phyloP scores from a whole-genome alignment of 306 rosid genomes.

The Boehmeria nivea region DNA sequence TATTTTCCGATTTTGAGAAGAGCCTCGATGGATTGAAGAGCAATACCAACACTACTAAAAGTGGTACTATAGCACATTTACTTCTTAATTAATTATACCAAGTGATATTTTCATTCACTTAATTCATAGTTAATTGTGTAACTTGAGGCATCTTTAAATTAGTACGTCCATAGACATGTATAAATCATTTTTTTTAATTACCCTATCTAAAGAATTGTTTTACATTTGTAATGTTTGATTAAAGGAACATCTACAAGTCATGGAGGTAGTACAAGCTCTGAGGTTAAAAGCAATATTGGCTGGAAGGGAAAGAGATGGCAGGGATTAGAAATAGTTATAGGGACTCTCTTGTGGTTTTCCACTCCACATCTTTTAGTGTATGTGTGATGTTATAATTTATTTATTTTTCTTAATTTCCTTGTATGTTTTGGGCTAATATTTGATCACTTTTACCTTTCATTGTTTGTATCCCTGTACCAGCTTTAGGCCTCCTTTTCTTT shows the following conservation, averaged over 20 bases:
- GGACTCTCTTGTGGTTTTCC: neutral
- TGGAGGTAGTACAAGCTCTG: neutral
- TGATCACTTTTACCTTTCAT: no score
- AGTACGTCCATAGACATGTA: no score
- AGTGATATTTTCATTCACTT: neutral
- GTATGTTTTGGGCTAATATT: no score
- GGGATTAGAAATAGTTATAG: neutral
- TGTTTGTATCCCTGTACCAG: no score
- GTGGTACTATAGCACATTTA: neutral
- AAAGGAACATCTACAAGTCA: neutral
- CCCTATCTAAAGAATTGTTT: no score
- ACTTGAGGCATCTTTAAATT: neutral
- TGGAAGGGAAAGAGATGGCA: conserved; percentile 5
- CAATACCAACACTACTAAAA: neutral
- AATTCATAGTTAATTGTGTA: neutral
- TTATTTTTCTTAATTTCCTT: no score
- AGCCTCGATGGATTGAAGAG: neutral
- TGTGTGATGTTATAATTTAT: neutral
- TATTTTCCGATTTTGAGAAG: neutral
- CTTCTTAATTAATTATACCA: neutral
- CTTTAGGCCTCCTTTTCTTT: no score
- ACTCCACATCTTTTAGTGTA: neutral
- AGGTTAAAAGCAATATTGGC: neutral
- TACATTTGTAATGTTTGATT: no score
- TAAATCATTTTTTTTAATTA: no score